Evolutionary conservation across 2,329 filamentous ascomycete species (phyloP).

Genomic region (Knufia fluminis): DNA sequence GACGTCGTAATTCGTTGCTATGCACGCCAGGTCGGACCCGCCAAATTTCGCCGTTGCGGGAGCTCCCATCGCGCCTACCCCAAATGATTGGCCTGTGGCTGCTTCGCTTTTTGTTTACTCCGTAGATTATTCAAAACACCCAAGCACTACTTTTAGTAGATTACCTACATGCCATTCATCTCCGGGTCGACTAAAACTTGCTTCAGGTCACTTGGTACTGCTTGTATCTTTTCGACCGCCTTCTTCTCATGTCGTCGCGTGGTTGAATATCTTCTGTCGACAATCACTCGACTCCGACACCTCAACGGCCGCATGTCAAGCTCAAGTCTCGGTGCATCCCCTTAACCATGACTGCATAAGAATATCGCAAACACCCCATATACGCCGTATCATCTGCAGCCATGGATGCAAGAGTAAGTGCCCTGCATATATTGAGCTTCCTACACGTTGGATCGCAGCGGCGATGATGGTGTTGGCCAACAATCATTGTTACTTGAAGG

Average conservation of each 20-base stretch:
- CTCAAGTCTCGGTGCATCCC: not conserved
- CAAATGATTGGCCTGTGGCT: too few species aligned
- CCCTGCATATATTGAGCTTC: not conserved
- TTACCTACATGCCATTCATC: too few species aligned
- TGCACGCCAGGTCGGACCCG: too few species aligned
- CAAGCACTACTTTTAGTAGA: too few species aligned
- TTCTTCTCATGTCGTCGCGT: slow-evolving; percentile 4
- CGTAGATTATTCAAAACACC: too few species aligned
- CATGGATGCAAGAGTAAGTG: slow-evolving; percentile 24
- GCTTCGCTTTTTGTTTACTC: slow-evolving; percentile 4
- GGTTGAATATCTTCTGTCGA: not conserved
- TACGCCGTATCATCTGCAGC: not conserved
- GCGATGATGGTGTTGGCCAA: not conserved
- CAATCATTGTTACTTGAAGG: not conserved
- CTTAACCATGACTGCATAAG: slow-evolving; percentile 1
- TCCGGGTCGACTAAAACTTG: too few species aligned
- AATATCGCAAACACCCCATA: not conserved
- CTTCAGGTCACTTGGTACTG: slow-evolving; percentile 2
- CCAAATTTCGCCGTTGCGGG: too few species aligned
- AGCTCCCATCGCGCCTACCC: too few species aligned
- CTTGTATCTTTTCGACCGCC: slow-evolving; percentile 5
- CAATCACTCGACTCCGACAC: not conserved
- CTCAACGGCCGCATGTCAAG: not conserved
- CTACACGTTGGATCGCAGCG: not conserved
- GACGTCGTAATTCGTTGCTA: too few species aligned